Evolutionary conservation across 2,329 filamentous ascomycete species (phyloP), one percentile per base, ranked within the genome.

Genomic region (Seiridium cupressi): DNA sequence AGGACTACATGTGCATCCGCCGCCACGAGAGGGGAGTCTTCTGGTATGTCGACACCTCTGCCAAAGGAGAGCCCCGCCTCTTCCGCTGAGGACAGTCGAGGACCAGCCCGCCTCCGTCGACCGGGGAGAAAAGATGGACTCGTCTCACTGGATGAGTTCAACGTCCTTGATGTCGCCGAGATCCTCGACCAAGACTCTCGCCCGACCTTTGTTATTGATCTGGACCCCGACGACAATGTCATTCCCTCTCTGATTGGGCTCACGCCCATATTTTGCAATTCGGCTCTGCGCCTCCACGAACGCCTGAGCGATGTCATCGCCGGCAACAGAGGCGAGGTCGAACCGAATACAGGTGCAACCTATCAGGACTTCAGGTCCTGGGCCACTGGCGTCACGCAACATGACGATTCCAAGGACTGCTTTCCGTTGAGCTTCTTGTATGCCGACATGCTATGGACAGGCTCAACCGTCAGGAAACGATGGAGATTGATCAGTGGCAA

Each of bases 391-490:
- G 69, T 76, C 13, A 80, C 76, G 4, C 71, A 69, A 4, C 77
- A 77, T 59, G 77, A 80, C 51, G 76, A 78, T 56, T 77, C 77
- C 2, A 73, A 73, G 61, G 78, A 81, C 58, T 72, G 80, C 3
- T 80, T 77, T 47, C 79, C 79, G 0, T 70, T 77, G 0, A 77
- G 75, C 6, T 73, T 77, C 49, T 54, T 76, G 4, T 76, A 69
- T 59, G 63, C 63, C 6, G 66, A 70, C 51, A 61, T 76, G 57
- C 66, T 76, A 5, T 76, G 70, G 77, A 79, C 72, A 5, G 76
- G 66, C 5, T 76, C 69, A 5, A 78, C 72, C n/a, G 71, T 73
- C 35, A 69, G 65, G 1, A 76, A 73, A 62, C 72, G 69, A 53
- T 79, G 70, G 77, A 70, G 76, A 59, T 64, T 77, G 4, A 69